Evolutionary conservation across 306 rosid species (phyloP).

Genomic region (Vicia faba): DNA sequence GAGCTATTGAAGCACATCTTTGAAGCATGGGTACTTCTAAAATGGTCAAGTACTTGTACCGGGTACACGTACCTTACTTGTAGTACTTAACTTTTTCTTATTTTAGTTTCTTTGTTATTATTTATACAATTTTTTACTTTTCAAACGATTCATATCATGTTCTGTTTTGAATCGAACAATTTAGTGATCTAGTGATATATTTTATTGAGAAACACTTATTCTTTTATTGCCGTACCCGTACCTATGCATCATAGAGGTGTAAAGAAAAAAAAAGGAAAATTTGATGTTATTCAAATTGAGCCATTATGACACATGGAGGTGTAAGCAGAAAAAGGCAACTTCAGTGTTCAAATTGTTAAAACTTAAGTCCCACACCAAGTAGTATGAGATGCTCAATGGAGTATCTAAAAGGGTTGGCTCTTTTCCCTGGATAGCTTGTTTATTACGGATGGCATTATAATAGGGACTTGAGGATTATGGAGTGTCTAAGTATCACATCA

Average conservation of each 20-base stretch:
- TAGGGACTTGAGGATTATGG: background rate
- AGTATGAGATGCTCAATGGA: background rate
- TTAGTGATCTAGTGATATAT: too few species aligned
- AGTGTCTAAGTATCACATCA: background rate
- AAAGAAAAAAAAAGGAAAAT: background rate
- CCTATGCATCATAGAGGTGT: background rate
- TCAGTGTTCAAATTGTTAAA: background rate
- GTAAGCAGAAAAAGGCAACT: slow-evolving; percentile 3
- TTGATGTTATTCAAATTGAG: slow-evolving; percentile 3
- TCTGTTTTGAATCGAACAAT: too few species aligned
- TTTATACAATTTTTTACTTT: too few species aligned
- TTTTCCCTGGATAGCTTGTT: background rate
- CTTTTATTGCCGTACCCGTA: too few species aligned
- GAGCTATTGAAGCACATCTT: background rate
- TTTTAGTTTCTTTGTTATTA: too few species aligned
- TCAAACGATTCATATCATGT: too few species aligned
- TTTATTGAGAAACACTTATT: too few species aligned
- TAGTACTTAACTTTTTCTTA: too few species aligned
- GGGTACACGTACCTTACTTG: too few species aligned
- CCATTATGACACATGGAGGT: background rate
- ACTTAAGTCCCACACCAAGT: background rate
- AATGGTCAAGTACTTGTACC: too few species aligned
- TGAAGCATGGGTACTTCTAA: too few species aligned
- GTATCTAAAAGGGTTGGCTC: background rate
- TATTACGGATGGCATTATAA: background rate